Conservation (phyloP, 179 eudicot genomes). For the Pouteria campechiana region DNA sequence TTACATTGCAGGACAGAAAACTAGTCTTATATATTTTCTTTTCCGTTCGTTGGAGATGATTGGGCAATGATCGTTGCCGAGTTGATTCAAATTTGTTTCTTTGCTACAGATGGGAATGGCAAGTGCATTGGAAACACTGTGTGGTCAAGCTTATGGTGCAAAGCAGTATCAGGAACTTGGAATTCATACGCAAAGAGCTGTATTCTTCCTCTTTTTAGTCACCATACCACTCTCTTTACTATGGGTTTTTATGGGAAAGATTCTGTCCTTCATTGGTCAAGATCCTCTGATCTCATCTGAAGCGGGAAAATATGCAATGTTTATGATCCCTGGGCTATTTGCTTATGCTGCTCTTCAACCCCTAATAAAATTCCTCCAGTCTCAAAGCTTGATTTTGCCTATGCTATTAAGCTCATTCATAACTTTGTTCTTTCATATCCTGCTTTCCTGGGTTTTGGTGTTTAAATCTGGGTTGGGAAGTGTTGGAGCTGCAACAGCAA, state of each 20-base stretch:
- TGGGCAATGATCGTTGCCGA: too few species aligned
- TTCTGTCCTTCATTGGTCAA: slow-evolving; percentile 32
- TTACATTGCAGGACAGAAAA: too few species aligned
- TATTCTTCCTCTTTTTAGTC: slow-evolving; percentile 25
- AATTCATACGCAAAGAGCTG: slow-evolving; percentile 28
- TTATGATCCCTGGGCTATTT: slow-evolving; percentile 30
- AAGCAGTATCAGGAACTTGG: slow-evolving; percentile 31
- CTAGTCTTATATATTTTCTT: too few species aligned
- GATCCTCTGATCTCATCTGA: slow-evolving; percentile 30
- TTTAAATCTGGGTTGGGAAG: slow-evolving; percentile 22
- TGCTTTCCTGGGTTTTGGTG: slow-evolving; percentile 33
- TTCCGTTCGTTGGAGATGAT: too few species aligned
- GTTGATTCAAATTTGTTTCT: too few species aligned
- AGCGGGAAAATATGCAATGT: slow-evolving; percentile 26
- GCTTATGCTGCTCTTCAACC: slow-evolving; percentile 29
- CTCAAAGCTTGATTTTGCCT: slow-evolving; percentile 32
- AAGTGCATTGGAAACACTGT: slow-evolving; percentile 46
- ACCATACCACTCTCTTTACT: slow-evolving; percentile 28
- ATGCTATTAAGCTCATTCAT: slow-evolving; percentile 22
- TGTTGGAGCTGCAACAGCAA: slow-evolving; percentile 34
- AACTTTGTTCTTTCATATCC: slow-evolving; percentile 23
- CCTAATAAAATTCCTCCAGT: slow-evolving; percentile 29
- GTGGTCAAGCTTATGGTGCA: slow-evolving; percentile 63
- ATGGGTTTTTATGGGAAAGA: slow-evolving; percentile 31
- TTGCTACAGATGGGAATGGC: slow-evolving; percentile 43